Evolutionary conservation across 2,329 filamentous ascomycete species (phyloP), one percentile per base, ranked within the genome.

Genomic region (Eurotiales sp.): DNA sequence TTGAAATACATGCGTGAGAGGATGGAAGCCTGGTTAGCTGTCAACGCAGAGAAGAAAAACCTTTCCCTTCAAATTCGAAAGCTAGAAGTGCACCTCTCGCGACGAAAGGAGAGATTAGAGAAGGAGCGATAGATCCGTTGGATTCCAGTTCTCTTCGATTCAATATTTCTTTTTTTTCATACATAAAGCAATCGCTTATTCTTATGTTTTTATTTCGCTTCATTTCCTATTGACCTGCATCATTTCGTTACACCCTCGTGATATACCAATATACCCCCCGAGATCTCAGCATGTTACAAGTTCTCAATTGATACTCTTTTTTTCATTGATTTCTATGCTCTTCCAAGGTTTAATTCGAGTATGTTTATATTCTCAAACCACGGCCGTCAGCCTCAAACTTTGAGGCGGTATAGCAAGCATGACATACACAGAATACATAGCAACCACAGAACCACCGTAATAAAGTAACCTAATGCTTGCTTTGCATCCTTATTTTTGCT

Each of bases 21-120:
- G 63, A 96, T 97, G 90, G 91, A 96, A 74, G 64, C 51, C 2
- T 95, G 89, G 86, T 72, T 97, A 50, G 85, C 87, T 71, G 78
- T 67, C 8, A 93, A 95, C 67, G 87, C 86, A 58, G 91, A 96
- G 74, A 86, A 84, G 63, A 91, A 91, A 0, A 87, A 63, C 70
- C 65, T 85, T 60, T 78, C 79, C 59, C 69, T 70, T 11, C 71
- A 80, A 61, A 70, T 85, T 29, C 66, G 73, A 52, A 74, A 89
- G 43, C 76, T 96, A 63, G 86, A 89, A 69, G 82, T 77, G 21
- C 72, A 85, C 30, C 77, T 95, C 59, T 78, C 78, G 54, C 86
- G 83, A 64, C 71, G 69, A 51, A 76, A 68, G 59, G 68, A 64
- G 57, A 65, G 61, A 42, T 47, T 70, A 37, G 68, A 70, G 56